A percentile compares a stretch with the other conserved stretches of the same genome.
phyloP scores from a whole-genome alignment of 352 stramenopile genomes.

The Phytopythium vexans region DNA sequence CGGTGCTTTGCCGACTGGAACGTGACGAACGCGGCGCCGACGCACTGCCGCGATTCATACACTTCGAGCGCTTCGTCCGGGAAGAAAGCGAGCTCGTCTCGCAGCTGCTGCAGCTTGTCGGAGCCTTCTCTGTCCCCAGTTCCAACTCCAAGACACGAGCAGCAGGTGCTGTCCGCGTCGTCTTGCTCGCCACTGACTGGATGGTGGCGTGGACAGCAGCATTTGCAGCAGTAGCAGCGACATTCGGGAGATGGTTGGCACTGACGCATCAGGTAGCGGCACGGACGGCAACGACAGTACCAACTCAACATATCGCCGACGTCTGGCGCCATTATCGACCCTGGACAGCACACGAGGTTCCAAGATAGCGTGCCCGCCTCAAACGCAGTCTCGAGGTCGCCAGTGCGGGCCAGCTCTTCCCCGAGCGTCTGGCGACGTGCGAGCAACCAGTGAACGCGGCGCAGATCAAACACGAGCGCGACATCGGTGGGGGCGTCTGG shows the following conservation, averaged over 20 bases:
- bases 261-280: slow-evolving; percentile 47
- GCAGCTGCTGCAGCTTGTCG: slow-evolving; percentile 29
- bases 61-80: slow-evolving; percentile 59
- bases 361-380: slow-evolving; percentile 56
- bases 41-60: slow-evolving; percentile 54
- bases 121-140: slow-evolving; percentile 17
- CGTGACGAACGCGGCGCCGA: slow-evolving; percentile 68
- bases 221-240: slow-evolving; percentile 39
- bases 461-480: slow-evolving; percentile 60
- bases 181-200: background rate
- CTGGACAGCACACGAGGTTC: slow-evolving; percentile 65
- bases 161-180: background rate
- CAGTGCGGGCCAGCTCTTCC: slow-evolving; percentile 52
- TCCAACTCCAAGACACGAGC: slow-evolving; percentile 11
- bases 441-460: slow-evolving; percentile 53
- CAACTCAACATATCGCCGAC: slow-evolving; percentile 34
- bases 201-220: slow-evolving; percentile 29
- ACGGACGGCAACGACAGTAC: slow-evolving; percentile 55
- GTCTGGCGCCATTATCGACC: slow-evolving; percentile 47
- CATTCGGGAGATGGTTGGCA: slow-evolving; percentile 22
- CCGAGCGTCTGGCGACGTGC: slow-evolving; percentile 38
- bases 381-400: slow-evolving; percentile 48
- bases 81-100: slow-evolving; percentile 72
- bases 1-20: slow-evolving; percentile 60
- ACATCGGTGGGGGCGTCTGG: slow-evolving; percentile 51